Base-by-base conservation (phyloP, 345 rosid species). In the Physaria fendleri region DNA sequence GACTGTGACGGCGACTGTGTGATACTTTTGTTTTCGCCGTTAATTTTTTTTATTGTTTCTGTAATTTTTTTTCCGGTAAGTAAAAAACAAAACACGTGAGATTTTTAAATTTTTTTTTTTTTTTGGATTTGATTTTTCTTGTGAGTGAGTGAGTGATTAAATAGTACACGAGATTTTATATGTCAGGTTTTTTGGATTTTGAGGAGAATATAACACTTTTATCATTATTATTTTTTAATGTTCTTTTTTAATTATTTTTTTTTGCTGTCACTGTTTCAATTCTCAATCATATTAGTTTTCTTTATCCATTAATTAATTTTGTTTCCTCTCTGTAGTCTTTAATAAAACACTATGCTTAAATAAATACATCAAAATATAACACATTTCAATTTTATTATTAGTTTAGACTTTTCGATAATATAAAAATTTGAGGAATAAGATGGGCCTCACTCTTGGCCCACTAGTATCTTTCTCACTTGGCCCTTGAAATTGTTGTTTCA, bases 81-180 rank as follows among this genome's bases (percentile, higher is more conserved):
- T 53, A 44, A 69, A 60, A 69, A 52, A 51, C 59, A 58, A 59
- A 59, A 59, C 41, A 83, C 85, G 88, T 78, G 69, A 64, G 69
- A 54, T 51, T 64, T 78, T 80, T 56, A 35, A 23, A 35, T 56
- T 65, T 20, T 35, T 65, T 66, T 18, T 27, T 20, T 2, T 24
- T 49, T 79, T 22, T 68, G 49, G 74, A 65, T 76, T 79, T 85
- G 81, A 83, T 68, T 30, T 75, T 75, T 73, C 72, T 56, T 60
- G 80, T 46, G 81, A 73, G 85, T 77, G 81, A 73, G 85, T 77
- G 95, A 68, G 82, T 81, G 75, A 73, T 76, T 61, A 62, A 61
- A 54, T 53, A 68, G 73, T 69, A 69, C 68, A 54, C 68, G 57
- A 61, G 73, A 69, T 61, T 69, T 68, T 68, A 22, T 69, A 53